Conservation (phyloP, 441 rosid species). For the Corymbia calophylla region DNA sequence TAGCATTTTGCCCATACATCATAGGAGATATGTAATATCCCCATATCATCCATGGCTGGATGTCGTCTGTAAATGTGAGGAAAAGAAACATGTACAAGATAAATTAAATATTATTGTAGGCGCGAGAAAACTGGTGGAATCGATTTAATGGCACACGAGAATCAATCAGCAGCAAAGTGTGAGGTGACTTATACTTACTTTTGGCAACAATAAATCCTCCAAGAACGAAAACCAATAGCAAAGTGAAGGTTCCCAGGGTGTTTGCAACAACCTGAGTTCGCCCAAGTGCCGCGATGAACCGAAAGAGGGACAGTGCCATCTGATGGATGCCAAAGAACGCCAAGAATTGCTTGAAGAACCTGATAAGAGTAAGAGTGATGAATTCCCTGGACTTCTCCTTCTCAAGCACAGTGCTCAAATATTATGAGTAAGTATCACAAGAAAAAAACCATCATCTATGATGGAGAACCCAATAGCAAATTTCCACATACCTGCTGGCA, state of each 20-base stretch:
- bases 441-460: background rate
- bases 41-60: slow-evolving; percentile 11
- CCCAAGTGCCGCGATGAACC: background rate
- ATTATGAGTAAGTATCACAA: background rate
- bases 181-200: background rate
- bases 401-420: background rate
- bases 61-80: slow-evolving; percentile 1
- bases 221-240: background rate
- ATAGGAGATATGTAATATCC: slow-evolving; percentile 15
- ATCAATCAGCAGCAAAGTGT: background rate
- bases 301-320: slow-evolving; percentile 1
- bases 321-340: slow-evolving; percentile 1
- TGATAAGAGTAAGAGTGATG: background rate
- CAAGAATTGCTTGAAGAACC: slow-evolving; percentile 3
- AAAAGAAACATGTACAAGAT: background rate
- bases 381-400: background rate
- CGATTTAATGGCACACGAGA: background rate
- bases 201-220: background rate
- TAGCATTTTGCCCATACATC: slow-evolving; percentile 15
- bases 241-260: background rate
- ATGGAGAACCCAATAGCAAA: background rate
- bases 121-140: background rate
- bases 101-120: background rate
- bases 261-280: background rate
- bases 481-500: slow-evolving; percentile 30